Base-by-base conservation (phyloP, 495 filamentous ascomycete genomes). In the Penicillium riverlandense region DNA sequence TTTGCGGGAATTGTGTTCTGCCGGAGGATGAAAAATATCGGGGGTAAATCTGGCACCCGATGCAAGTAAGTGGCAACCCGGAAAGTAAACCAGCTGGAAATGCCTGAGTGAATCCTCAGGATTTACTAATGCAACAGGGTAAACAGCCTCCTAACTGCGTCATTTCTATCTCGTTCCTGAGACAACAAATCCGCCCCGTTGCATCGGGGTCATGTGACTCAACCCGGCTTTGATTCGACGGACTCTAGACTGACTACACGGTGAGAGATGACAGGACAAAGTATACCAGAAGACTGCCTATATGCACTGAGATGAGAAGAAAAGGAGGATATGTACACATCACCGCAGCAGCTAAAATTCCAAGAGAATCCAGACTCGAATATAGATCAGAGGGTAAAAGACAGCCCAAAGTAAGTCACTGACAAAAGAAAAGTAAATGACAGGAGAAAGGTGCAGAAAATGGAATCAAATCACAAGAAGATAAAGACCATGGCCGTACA, bases 181-280 rank as follows among this genome's bases (percentile, higher is more conserved):
- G 48, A 45, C 52, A 46, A 58, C 54, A 50, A 44, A 44, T 40
- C 40, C 50, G 47, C 37, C 41, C 51, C 38, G 48, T 47, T 39
- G 32, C 36, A 31, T 22, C 49, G 47, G 49, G 58, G 43, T 65
- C 63, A 67, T 41, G 59, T 67, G 63, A 61, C 34, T 38, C 41
- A 38, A 43, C 1, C 6, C 22, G 22, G 22, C 2, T 6, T 22
- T 22, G 4, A 6, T 16, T 34, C 53, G 48, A 45, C 43, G 49
- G 45, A 15, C 37, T 11, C 22, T 39, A 29, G 29, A 40, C n/a
- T 22, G 22, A 22, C 22, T 22, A 6, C 4, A 22, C 22, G 0
- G 22, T 22, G 22, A 22, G 22, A 22, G 22, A 16, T 22, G 22
- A 4, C 2, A 3, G 22, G 22, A 22, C 22, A 3, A 22, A 22